phyloP scores from a whole-genome alignment of 306 rosid species.

The Dryas octopetala region DNA sequence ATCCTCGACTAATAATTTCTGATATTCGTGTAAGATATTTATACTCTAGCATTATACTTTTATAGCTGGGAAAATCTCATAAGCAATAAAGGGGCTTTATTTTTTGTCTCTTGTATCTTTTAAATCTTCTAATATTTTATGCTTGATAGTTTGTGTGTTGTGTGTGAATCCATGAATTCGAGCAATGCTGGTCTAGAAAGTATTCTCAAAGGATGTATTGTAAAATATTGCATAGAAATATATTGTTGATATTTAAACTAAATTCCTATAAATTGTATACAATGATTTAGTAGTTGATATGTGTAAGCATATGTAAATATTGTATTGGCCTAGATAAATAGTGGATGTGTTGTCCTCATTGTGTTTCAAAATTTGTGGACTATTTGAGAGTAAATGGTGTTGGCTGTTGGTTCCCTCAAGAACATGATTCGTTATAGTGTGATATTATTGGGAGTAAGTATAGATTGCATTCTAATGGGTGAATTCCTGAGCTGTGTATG shows the following conservation, averaged over 20 bases:
- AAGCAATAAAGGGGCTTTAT: not conserved
- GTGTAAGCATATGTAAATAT: not conserved
- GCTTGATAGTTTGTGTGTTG: constrained; percentile 9
- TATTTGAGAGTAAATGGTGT: not conserved
- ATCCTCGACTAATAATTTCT: constrained; percentile 73
- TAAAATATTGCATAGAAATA: not conserved
- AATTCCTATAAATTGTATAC: not conserved
- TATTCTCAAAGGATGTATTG: not conserved
- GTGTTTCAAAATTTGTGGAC: not conserved
- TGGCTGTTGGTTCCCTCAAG: not conserved
- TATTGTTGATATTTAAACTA: not conserved
- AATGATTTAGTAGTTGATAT: not conserved
- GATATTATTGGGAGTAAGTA: not conserved
- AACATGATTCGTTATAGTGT: not conserved
- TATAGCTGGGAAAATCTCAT: not conserved
- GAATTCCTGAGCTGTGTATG: no score
- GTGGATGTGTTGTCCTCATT: not conserved
- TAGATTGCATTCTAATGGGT: not conserved
- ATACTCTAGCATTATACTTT: constrained; percentile 21
- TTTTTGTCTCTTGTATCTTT: not conserved
- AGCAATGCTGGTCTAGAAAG: not conserved
- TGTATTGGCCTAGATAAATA: not conserved
- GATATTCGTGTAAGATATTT: constrained; percentile 74
- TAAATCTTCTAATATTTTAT: constrained; percentile 11
- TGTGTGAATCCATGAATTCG: not conserved